Conservation (phyloP, 2,329 filamentous ascomycete species). For the Volutella citrinella region DNA sequence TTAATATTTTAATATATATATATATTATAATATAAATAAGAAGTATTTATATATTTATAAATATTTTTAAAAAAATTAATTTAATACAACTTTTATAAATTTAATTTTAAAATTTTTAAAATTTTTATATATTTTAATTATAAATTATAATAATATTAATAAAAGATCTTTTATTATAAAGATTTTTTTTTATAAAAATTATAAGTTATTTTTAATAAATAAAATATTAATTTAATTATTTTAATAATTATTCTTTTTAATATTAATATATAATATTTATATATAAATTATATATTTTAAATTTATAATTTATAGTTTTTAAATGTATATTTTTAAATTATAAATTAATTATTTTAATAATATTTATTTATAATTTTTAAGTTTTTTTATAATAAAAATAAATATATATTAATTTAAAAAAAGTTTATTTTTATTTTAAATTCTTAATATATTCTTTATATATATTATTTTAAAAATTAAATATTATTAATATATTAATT, state of each 20-base stretch:
- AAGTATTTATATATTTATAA: not conserved
- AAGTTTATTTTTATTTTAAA: no score
- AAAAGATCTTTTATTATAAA: no score
- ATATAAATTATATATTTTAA: slow-evolving; percentile 1
- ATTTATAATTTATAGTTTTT: slow-evolving; percentile 3
- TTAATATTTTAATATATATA: slow-evolving; percentile 5
- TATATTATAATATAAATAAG: slow-evolving; percentile 1
- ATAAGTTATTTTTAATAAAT: slow-evolving; percentile 4
- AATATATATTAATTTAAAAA: no score
- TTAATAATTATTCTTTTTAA: no score
- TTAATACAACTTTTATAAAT: slow-evolving; percentile 2
- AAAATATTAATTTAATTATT: no score
- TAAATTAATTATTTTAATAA: slow-evolving; percentile 2
- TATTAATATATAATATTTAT: no score
- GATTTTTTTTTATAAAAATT: slow-evolving; percentile 1
- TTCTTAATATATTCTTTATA: no score
- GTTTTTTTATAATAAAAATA: not conserved
- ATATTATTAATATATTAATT: no score
- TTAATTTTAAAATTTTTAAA: slow-evolving; percentile 1
- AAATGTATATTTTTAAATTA: slow-evolving; percentile 5
- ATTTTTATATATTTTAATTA: slow-evolving; percentile 1
- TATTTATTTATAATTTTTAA: slow-evolving; percentile 3
- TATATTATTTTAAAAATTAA: no score
- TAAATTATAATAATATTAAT: slow-evolving; percentile 2
- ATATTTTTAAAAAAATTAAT: slow-evolving; percentile 1